Conservation (phyloP, 2,329 filamentous ascomycete genomes). For the Biscogniauxia sp. region DNA sequence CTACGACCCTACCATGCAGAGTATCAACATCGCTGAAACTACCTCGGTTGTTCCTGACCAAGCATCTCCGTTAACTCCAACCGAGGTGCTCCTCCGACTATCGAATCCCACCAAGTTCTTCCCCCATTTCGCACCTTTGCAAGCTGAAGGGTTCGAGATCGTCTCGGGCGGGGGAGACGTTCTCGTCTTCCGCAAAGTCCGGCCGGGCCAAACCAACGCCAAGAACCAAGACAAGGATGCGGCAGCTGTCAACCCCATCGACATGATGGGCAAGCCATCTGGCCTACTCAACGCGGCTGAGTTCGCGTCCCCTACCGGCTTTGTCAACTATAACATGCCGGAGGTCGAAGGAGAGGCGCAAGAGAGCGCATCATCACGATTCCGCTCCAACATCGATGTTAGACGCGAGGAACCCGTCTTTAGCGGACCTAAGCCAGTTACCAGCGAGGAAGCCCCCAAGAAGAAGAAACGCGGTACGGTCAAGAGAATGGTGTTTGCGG, state of each 20-base stretch:
- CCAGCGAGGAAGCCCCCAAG: constrained; percentile 21
- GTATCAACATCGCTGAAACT: constrained; percentile 58
- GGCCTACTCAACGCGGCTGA: constrained; percentile 48
- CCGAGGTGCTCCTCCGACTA: constrained; percentile 59
- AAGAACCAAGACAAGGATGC: constrained; percentile 14
- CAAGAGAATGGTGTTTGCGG: constrained; percentile 52
- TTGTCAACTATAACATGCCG: constrained; percentile 57
- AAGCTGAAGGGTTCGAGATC: constrained; percentile 64
- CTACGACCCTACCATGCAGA: constrained; percentile 59
- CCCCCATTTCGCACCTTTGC: constrained; percentile 57
- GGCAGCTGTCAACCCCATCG: constrained; percentile 55
- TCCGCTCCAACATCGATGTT: constrained; percentile 44
- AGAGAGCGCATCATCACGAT: constrained; percentile 25
- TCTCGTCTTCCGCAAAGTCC: constrained; percentile 64
- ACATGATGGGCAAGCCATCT: constrained; percentile 46
- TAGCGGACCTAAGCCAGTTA: constrained; percentile 37
- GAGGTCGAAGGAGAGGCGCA: constrained; percentile 29
- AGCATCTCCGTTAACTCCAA: constrained; percentile 52
- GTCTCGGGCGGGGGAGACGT: constrained; percentile 62
- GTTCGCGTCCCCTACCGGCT: constrained; percentile 64
- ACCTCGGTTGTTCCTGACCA: constrained; percentile 51
- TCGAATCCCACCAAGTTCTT: constrained; percentile 65
- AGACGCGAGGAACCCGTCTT: constrained; percentile 48
- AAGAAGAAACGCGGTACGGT: constrained; percentile 40
- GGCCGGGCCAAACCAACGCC: constrained; percentile 20